A percentile compares a stretch with the other conserved stretches of the same genome.
Evolutionary conservation across 2,329 filamentous ascomycete species (phyloP).

Genomic region (Trichoderma sp.): DNA sequence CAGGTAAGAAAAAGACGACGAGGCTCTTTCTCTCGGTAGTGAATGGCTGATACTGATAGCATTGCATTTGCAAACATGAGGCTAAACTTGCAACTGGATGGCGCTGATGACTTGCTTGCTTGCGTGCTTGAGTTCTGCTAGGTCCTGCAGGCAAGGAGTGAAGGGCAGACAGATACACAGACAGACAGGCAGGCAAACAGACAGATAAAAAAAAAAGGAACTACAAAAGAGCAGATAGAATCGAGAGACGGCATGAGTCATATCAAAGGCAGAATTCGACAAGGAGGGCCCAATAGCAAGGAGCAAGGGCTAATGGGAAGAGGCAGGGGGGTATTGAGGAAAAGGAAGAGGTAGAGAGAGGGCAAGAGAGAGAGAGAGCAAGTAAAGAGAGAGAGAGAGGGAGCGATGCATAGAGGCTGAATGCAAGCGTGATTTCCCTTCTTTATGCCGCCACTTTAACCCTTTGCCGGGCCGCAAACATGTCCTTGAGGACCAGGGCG

Average conservation of each 20-base stretch:
- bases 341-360: neutral
- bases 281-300: neutral
- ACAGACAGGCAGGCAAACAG: too few species aligned
- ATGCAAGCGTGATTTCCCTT: neutral
- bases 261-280: neutral
- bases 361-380: neutral
- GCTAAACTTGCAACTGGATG: neutral
- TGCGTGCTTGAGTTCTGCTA: too few species aligned
- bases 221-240: neutral
- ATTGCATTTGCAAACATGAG: neutral
- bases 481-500: slow-evolving; percentile 37
- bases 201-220: too few species aligned
- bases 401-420: slow-evolving; percentile 6
- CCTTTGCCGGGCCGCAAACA: slow-evolving; percentile 34
- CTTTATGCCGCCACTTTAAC: slow-evolving; percentile 24
- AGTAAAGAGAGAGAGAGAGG: neutral
- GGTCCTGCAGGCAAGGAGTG: too few species aligned
- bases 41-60: neutral
- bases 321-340: neutral
- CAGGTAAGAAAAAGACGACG: neutral
- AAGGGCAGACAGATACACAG: too few species aligned
- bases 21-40: neutral
- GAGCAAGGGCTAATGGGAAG: neutral
- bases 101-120: neutral
- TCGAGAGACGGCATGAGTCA: neutral